Evolutionary conservation across 306 rosid species (phyloP).

Genomic region (Morella rubra): DNA sequence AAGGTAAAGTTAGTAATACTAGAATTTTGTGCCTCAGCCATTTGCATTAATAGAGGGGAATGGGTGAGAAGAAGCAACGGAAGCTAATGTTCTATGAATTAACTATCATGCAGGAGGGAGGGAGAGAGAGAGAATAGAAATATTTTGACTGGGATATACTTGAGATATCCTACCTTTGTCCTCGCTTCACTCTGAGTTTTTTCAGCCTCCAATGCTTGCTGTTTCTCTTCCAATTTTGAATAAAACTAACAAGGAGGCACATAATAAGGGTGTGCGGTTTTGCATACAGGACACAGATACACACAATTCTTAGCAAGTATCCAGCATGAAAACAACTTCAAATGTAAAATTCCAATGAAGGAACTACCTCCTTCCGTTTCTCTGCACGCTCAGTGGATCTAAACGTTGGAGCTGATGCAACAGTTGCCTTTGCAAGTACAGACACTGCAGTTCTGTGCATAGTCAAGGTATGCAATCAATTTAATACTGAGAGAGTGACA

Average conservation of each 20-base stretch:
- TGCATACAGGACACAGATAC: neutral
- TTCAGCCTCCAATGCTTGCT: constrained; percentile 86
- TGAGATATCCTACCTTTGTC: constrained; percentile 68
- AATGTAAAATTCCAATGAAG: constrained; percentile 13
- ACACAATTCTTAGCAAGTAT: constrained; percentile 11
- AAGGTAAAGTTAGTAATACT: constrained; percentile 18
- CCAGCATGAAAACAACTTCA: constrained; percentile 22
- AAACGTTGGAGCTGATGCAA: constrained; percentile 78
- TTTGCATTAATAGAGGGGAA: constrained; percentile 10
- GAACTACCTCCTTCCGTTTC: constrained; percentile 83
- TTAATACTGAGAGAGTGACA: constrained; percentile 20
- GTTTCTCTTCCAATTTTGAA: constrained; percentile 84
- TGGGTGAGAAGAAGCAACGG: constrained; percentile 21
- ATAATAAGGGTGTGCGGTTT: constrained; percentile 20
- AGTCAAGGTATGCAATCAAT: constrained; percentile 44
- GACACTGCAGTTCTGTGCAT: constrained; percentile 54
- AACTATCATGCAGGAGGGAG: neutral
- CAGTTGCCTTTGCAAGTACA: constrained; percentile 47
- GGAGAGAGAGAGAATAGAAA: constrained; percentile 13
- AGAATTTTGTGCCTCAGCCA: constrained; percentile 7
- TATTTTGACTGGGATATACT: constrained; percentile 13
- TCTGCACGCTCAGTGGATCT: constrained; percentile 82
- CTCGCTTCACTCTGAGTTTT: constrained; percentile 83
- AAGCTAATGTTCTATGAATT: constrained; percentile 17
- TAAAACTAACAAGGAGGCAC: constrained; percentile 51